These are phyloP conservation scores for Lactarius pseudohatsudake DNA, from an alignment of 768 basidiomycete species.

Conservation along the genomic window DNA sequence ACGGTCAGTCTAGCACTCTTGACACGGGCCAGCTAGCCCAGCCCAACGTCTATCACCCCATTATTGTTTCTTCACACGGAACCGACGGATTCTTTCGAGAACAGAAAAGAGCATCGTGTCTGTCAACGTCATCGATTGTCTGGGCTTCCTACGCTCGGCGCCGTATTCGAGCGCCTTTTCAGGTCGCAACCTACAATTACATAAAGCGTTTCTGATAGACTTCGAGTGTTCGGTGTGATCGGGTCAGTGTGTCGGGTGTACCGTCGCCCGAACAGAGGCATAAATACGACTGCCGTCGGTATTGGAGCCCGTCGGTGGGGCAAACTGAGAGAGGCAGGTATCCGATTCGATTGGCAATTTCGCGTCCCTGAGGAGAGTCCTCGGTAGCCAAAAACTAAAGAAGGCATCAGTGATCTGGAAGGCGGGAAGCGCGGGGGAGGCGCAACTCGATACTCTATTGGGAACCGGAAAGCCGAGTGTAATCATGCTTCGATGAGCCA, in stretches of 20 bases:
- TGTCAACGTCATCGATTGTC: conserved; percentile 18
- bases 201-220: neutral
- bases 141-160: conserved; percentile 3
- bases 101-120: conserved; percentile 12
- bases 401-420: conserved; percentile 21
- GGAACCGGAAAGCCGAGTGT: neutral
- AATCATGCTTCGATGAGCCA: neutral
- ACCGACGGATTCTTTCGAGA: conserved; percentile 11
- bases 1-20: neutral
- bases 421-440: conserved; percentile 25
- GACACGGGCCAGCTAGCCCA: conserved; percentile 1
- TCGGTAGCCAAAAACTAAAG: conserved; percentile 20
- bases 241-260: neutral
- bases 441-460: neutral
- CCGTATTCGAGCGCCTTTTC: neutral
- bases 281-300: neutral
- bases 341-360: neutral
- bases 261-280: neutral
- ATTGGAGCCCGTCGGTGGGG: neutral
- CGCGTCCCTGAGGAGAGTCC: conserved; percentile 13
- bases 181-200: neutral
- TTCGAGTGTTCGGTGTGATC: neutral
- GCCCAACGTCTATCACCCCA: neutral
- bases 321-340: neutral
- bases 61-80: neutral